Conservation (phyloP, 768 basidiomycete genomes). For the Strobilomyces dryophilus region DNA sequence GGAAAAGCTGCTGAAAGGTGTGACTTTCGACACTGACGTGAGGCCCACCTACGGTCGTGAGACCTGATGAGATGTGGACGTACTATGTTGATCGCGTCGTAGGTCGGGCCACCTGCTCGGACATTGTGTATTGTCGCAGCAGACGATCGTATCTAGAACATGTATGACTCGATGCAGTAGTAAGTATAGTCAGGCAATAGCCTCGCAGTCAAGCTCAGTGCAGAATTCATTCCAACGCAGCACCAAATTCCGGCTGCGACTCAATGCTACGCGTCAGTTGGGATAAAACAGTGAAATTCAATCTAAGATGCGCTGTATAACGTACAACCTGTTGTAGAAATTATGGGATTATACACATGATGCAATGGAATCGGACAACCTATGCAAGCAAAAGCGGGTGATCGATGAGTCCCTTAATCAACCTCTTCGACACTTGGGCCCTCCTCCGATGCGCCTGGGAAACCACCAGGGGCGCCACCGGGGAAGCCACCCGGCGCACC, state of each 20-base stretch:
- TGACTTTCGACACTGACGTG: conserved; percentile 26
- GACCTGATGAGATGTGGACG: conserved; percentile 8
- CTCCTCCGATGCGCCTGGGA: conserved; percentile 68
- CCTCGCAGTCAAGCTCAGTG: no score
- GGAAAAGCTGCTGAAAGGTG: conserved; percentile 46
- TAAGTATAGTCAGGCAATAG: no score
- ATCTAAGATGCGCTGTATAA: conserved; percentile 30
- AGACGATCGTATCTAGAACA: neutral
- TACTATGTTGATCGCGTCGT: conserved; percentile 22
- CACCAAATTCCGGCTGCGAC: no score
- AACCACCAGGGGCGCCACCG: conserved; percentile 65
- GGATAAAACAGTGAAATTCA: conserved; percentile 6
- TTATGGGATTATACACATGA: conserved; percentile 30
- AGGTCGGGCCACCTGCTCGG: conserved; percentile 25
- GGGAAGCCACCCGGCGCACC: conserved; percentile 51
- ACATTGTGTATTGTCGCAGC: conserved; percentile 12
- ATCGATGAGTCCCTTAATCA: conserved; percentile 42
- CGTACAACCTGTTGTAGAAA: conserved; percentile 26
- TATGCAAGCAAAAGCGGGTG: conserved; percentile 18
- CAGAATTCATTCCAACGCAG: no score
- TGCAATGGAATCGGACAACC: conserved; percentile 23
- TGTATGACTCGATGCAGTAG: no score
- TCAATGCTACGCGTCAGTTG: no score
- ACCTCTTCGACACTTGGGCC: conserved; percentile 93
- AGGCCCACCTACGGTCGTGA: neutral